phyloP scores from a whole-genome alignment of 805 yeast genomes.

The Zygotorulaspora chibaensis region DNA sequence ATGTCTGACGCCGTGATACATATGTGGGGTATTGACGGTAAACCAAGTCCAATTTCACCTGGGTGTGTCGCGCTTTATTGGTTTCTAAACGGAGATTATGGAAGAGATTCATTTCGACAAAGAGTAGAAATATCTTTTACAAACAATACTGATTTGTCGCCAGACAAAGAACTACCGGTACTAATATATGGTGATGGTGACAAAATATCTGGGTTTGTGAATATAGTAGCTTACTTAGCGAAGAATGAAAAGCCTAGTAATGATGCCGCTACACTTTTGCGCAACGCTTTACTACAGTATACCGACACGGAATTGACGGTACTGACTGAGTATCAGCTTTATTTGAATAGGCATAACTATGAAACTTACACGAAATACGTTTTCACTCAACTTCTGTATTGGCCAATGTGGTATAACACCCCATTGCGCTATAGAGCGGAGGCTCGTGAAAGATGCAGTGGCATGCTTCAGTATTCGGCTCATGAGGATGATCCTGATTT shows the following conservation, averaged over 20 bases:
- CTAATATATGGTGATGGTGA: conserved; percentile 25
- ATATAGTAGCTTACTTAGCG: conserved; percentile 37
- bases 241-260: conserved; percentile 6
- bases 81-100: conserved; percentile 17
- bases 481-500: conserved; percentile 22
- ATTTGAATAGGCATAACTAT: conserved; percentile 54
- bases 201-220: conserved; percentile 41
- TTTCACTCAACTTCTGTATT: conserved; percentile 52
- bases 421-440: conserved; percentile 37
- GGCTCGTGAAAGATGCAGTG: conserved; percentile 19
- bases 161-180: conserved; percentile 48
- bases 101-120: conserved; percentile 5
- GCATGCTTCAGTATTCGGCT: conserved; percentile 17
- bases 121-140: conserved; percentile 46
- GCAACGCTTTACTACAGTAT: conserved; percentile 43
- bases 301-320: conserved; percentile 40
- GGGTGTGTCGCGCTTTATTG: conserved; percentile 32
- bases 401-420: conserved; percentile 71
- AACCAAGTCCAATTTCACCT: conserved; percentile 27
- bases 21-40: conserved; percentile 29
- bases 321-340: conserved; percentile 55
- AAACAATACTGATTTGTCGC: conserved; percentile 53
- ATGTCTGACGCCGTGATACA: conserved; percentile 11
- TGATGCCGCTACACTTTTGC: conserved; percentile 36
- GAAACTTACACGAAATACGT: conserved; percentile 53